Percentiles rank a stretch among this genome's conserved stretches.
phyloP scores from a whole-genome alignment of 163 green algal genomes.

The Scenedesmus sp. region DNA sequence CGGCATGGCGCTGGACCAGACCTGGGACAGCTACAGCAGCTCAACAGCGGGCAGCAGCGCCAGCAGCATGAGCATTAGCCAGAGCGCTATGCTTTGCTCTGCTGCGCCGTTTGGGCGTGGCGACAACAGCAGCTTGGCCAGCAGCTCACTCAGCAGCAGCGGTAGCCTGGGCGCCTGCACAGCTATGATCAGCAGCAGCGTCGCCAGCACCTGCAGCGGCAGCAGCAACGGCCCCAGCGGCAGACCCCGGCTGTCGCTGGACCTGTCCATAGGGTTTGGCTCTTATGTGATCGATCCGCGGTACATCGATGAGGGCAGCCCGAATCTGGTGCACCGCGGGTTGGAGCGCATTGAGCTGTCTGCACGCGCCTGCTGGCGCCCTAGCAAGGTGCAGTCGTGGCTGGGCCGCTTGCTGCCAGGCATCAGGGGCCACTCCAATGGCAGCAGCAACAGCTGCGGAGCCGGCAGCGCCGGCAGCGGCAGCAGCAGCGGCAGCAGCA shows the following conservation, averaged over 20 bases:
- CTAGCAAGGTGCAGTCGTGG: constrained; percentile 33
- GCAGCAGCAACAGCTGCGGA: neutral
- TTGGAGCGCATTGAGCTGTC: constrained; percentile 37
- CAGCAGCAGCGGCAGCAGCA: constrained; percentile 2
- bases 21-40: constrained; percentile 46
- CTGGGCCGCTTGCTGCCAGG: constrained; percentile 44
- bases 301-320: constrained; percentile 24
- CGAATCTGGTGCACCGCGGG: neutral
- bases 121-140: constrained; percentile 10
- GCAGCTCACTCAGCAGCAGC: constrained; percentile 28
- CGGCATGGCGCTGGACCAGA: constrained; percentile 10
- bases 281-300: constrained; percentile 46
- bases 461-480: neutral
- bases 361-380: neutral
- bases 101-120: neutral
- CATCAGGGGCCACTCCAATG: neutral
- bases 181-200: constrained; percentile 8
- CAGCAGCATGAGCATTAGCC: constrained; percentile 36
- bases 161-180: neutral
- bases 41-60: neutral
- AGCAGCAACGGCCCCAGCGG: neutral
- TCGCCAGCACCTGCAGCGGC: constrained; percentile 19
- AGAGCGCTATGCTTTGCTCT: constrained; percentile 35
- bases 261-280: constrained; percentile 37
- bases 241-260: constrained; percentile 18